Evolutionary conservation across 257 asterid species (phyloP).

Genomic region (Ocimum tenuiflorum): DNA sequence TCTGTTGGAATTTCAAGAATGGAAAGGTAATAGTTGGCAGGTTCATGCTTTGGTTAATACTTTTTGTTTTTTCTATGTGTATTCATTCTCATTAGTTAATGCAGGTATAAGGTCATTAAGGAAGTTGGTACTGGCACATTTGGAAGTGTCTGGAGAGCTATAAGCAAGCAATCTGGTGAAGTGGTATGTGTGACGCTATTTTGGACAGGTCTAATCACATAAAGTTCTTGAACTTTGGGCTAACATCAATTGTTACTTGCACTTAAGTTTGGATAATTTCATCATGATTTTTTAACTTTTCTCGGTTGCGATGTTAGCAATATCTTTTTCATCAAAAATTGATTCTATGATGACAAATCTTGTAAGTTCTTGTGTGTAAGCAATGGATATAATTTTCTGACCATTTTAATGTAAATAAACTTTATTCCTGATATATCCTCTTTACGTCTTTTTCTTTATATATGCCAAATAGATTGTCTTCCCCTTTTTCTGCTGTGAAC

Average conservation of each 20-base stretch:
- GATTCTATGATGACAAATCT: not conserved
- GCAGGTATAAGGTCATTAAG: conserved; percentile 77
- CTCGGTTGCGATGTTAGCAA: not conserved
- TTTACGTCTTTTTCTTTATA: not conserved
- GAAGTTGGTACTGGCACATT: conserved; percentile 98
- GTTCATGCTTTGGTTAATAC: not conserved
- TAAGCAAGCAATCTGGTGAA: conserved; percentile 89
- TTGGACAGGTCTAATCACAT: not conserved
- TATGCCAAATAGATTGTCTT: not conserved
- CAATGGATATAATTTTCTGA: not conserved
- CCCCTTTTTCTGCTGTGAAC: not conserved
- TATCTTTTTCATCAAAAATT: not conserved
- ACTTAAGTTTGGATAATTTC: not conserved
- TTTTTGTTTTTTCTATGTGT: not conserved
- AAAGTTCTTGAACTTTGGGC: not conserved
- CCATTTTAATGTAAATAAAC: too few relatives aligned
- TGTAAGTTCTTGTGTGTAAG: not conserved
- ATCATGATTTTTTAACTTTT: not conserved
- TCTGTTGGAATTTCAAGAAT: conserved; percentile 43
- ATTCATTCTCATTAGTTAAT: conserved; percentile 10
- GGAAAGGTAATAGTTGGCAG: conserved; percentile 58
- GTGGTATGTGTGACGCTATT: conserved; percentile 46
- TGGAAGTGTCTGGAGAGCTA: conserved; percentile 94
- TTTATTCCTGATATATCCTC: not conserved
- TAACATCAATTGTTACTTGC: not conserved